These are phyloP conservation scores for Naganishia onofrii DNA, from an alignment of 768 basidiomycete species.

Conservation along the genomic window DNA sequence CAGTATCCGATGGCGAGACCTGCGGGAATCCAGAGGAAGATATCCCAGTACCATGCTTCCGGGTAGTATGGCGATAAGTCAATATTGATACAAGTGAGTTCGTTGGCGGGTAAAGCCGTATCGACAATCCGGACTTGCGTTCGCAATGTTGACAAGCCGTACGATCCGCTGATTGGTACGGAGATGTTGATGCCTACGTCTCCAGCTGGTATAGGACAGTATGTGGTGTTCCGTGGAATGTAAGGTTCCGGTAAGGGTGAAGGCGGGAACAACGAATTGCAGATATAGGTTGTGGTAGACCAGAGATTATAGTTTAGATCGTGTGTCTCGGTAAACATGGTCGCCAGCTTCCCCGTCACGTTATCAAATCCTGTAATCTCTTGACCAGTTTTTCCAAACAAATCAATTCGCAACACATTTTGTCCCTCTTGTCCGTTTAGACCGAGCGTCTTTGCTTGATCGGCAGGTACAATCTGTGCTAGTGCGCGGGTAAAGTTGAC, in stretches of 20 bases:
- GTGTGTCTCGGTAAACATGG: constrained; percentile 77
- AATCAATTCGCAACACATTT: constrained; percentile 47
- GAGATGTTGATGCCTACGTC: constrained; percentile 73
- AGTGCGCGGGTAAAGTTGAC: constrained; percentile 63
- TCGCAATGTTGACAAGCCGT: constrained; percentile 75
- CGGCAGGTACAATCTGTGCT: constrained; percentile 43
- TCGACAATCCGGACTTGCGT: constrained; percentile 87
- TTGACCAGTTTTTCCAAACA: constrained; percentile 65
- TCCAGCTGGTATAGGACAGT: constrained; percentile 77
- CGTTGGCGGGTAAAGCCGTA: constrained; percentile 64
- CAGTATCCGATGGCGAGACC: constrained; percentile 75
- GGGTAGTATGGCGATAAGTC: constrained; percentile 64
- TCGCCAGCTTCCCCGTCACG: constrained; percentile 68
- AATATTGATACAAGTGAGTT: constrained; percentile 78
- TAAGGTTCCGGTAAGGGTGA: constrained; percentile 61
- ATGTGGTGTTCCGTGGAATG: constrained; percentile 53
- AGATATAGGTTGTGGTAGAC: constrained; percentile 71
- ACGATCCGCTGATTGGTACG: constrained; percentile 64
- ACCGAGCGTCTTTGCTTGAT: constrained; percentile 35
- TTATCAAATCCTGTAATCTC: constrained; percentile 64
- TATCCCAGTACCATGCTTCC: constrained; percentile 54
- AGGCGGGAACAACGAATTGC: constrained; percentile 72
- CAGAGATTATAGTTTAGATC: constrained; percentile 75
- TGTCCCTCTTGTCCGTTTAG: constrained; percentile 39
- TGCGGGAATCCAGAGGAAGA: constrained; percentile 60